phyloP scores from a whole-genome alignment of 1,139 yeast genomes.

The Magnusiomyces fungicola region DNA sequence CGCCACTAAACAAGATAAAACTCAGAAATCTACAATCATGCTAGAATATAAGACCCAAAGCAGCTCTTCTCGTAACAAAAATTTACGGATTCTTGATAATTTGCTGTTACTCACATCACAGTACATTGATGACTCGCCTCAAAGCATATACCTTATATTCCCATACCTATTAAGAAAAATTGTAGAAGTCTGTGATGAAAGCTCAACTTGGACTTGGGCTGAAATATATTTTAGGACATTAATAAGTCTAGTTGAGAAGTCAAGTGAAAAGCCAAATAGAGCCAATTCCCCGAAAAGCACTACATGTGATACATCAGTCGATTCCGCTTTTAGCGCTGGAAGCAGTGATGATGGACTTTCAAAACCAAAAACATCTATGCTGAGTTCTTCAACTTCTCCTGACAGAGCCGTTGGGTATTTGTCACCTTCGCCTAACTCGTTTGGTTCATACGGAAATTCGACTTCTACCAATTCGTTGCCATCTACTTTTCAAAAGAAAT shows the following conservation, averaged over 20 bases:
- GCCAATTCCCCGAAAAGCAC: conserved; percentile 1
- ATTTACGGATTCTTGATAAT: conserved; percentile 11
- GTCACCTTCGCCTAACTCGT: background rate
- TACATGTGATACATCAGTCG: too few relatives aligned
- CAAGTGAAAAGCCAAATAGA: background rate
- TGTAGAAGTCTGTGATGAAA: conserved; percentile 9
- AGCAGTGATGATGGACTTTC: too few relatives aligned
- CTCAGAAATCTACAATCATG: background rate
- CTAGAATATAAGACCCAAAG: background rate
- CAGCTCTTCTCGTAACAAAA: background rate
- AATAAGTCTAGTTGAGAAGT: conserved; percentile 9
- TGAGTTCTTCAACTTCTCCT: background rate
- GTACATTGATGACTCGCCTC: conserved; percentile 9
- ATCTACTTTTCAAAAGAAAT: too few relatives aligned
- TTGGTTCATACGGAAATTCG: too few relatives aligned
- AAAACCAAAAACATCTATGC: background rate
- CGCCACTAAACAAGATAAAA: background rate
- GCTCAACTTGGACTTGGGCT: conserved; percentile 14
- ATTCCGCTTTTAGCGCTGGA: too few relatives aligned
- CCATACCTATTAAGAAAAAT: conserved; percentile 11
- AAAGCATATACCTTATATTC: conserved; percentile 7
- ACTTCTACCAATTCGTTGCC: too few relatives aligned
- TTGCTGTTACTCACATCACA: conserved; percentile 10
- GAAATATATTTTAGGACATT: conserved; percentile 13
- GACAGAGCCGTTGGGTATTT: too few relatives aligned